Base-by-base conservation (phyloP, 208 protist genomes). In the Crithidia acanthocephali region DNA sequence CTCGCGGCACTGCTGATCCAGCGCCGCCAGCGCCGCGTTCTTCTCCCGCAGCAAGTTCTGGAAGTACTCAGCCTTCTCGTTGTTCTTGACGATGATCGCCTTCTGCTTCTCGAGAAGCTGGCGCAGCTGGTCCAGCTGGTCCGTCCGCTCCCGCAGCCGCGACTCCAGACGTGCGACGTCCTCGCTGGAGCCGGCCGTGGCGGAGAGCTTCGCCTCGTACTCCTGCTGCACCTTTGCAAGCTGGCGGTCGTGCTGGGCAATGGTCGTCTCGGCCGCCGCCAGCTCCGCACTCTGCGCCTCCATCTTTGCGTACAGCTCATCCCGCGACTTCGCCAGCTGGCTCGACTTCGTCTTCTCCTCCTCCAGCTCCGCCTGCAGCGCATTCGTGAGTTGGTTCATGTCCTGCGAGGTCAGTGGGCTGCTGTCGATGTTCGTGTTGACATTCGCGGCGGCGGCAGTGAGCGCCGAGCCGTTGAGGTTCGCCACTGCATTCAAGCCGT, bases 71-170 rank as follows among this genome's bases (percentile, higher is more conserved):
- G 74, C 76, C 80, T 93, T 92, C 76, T 91, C 86, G 74, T 95
- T 93, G 78, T 87, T 91, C 73, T 87, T 85, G 52, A 91, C 79
- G 69, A 95, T 94, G 68, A 94, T 87, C 13, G 78, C 73, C 81
- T 95, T 95, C 68, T 94, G 88, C 60, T 87, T 90, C 57, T 94
- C 87, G 45, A 95, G 78, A 8, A 94, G 62, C 16, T 65, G 67
- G 50, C 91, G 91, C 80, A 95, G 77, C 76, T 93, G 83, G 27
- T 89, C 79, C 23, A 94, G 65, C 70, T 95, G 88, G 20, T 92
- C 85, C 0, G 81, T 68, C 23, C 91, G 87, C 65, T 95, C 86
- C 32, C 74, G 74, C 32, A 95, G 72, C 20, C 83, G 77, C 18
- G 40, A 68, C 67, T 87, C 74, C 7, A 94, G 68, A 7, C 72